Evolutionary conservation across 2,329 filamentous ascomycete genomes (phyloP).

Genomic region (Fusarium bulbicola): DNA sequence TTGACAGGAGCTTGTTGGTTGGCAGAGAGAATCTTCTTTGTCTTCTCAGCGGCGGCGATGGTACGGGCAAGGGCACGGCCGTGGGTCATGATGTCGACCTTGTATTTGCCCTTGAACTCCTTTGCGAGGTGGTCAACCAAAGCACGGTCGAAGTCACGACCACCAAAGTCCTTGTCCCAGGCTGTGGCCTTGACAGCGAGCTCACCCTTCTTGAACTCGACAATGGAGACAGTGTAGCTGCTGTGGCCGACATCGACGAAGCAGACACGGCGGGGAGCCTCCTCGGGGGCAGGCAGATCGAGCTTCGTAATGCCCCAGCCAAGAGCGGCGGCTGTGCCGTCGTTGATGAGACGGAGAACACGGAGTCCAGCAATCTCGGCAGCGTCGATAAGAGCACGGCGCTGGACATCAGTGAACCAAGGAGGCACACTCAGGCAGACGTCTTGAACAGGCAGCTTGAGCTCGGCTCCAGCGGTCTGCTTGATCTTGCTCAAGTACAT

Average conservation of each 20-base stretch:
- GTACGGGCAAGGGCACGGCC: constrained; percentile 90
- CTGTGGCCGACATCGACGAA: constrained; percentile 97
- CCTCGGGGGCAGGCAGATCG: constrained; percentile 86
- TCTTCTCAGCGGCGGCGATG: constrained; percentile 89
- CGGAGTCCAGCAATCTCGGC: constrained; percentile 94
- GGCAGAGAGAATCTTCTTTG: constrained; percentile 98
- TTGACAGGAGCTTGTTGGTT: constrained; percentile 93
- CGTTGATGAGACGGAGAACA: constrained; percentile 93
- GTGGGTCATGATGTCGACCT: constrained; percentile 93
- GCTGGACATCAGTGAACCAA: constrained; percentile 97
- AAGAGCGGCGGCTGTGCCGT: constrained; percentile 94
- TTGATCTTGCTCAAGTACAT: constrained; percentile 98
- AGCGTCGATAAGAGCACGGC: constrained; percentile 87
- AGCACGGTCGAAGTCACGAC: constrained; percentile 95
- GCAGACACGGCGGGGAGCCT: constrained; percentile 88
- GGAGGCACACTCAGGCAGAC: constrained; percentile 93
- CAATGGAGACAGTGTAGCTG: constrained; percentile 93
- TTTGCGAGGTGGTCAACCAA: constrained; percentile 93
- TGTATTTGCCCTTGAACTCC: constrained; percentile 98
- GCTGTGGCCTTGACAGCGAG: constrained; percentile 91
- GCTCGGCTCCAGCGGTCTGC: constrained; percentile 84
- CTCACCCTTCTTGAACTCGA: constrained; percentile 98
- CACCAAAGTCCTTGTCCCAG: constrained; percentile 96
- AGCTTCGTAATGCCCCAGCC: constrained; percentile 98
- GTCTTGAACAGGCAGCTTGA: constrained; percentile 91